A percentile compares a stretch with the other conserved stretches of the same genome.
These are phyloP conservation scores for Ascocoryne sarcoides DNA, from an alignment of 2,329 filamentous ascomycete species.

Conservation along the genomic window DNA sequence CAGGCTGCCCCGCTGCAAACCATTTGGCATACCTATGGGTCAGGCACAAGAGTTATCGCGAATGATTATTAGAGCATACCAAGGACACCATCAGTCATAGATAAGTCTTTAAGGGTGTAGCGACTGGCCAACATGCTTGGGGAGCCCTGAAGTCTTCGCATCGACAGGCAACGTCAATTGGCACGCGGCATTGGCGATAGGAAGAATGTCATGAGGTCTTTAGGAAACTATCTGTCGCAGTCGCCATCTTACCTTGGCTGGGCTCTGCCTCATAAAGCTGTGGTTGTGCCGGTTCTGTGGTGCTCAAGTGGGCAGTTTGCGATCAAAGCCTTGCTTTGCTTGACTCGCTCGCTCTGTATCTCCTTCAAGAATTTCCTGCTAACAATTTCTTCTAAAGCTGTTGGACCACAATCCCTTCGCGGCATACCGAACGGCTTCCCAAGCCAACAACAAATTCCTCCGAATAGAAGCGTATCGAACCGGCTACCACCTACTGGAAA, in stretches of 20 bases:
- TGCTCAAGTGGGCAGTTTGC: neutral
- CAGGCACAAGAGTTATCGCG: too few relatives aligned
- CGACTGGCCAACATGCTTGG: too few relatives aligned
- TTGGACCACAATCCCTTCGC: slow-evolving; percentile 53
- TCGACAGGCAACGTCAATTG: too few relatives aligned
- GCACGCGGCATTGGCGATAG: neutral
- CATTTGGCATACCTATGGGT: neutral
- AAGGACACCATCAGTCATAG: too few relatives aligned
- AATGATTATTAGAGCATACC: too few relatives aligned
- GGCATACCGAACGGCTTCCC: slow-evolving; percentile 53
- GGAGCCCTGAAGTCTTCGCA: too few relatives aligned
- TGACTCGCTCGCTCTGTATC: too few relatives aligned
- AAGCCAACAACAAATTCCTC: slow-evolving; percentile 47
- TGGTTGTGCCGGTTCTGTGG: neutral
- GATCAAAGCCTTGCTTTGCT: too few relatives aligned
- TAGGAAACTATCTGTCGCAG: neutral
- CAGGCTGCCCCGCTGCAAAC: slow-evolving; percentile 21
- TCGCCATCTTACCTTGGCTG: neutral
- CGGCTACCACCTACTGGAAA: slow-evolving; percentile 58
- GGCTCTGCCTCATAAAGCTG: neutral
- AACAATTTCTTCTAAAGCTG: slow-evolving; percentile 19
- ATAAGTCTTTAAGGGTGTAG: too few relatives aligned
- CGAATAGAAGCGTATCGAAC: slow-evolving; percentile 46
- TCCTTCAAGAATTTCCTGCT: neutral
- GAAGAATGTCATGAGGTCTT: neutral